These are phyloP conservation scores for Pseudozyma sp. DNA, from an alignment of 1,284 basidiomycete species.

Conservation along the genomic window DNA sequence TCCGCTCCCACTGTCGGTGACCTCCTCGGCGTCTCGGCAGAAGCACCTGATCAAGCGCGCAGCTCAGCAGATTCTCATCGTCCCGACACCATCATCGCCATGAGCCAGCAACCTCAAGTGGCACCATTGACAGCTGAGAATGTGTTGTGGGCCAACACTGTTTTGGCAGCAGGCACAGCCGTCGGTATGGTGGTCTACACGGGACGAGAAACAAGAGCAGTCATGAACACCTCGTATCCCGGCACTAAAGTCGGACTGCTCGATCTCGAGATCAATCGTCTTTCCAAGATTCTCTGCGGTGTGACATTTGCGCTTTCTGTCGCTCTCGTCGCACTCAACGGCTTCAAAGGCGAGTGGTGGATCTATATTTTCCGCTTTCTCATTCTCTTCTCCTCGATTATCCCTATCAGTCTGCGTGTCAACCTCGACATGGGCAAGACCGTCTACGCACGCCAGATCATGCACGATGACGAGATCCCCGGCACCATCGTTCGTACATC, in stretches of 20 bases:
- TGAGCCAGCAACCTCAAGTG: slow-evolving; percentile 61
- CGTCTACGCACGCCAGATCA: slow-evolving; percentile 94
- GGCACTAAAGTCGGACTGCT: slow-evolving; percentile 92
- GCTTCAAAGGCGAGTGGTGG: slow-evolving; percentile 95
- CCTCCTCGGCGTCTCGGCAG: slow-evolving; percentile 25
- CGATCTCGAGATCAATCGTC: slow-evolving; percentile 92
- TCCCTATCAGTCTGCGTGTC: slow-evolving; percentile 97
- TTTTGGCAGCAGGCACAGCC: slow-evolving; percentile 92
- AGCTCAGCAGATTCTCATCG: slow-evolving; percentile 30
- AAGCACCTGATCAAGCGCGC: slow-evolving; percentile 26
- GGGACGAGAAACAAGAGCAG: slow-evolving; percentile 91
- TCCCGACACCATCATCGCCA: slow-evolving; percentile 69
- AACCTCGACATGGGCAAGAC: slow-evolving; percentile 99
- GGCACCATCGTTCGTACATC: slow-evolving; percentile 95
- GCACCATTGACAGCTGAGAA: slow-evolving; percentile 82
- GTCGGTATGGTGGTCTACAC: slow-evolving; percentile 95
- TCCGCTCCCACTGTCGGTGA: slow-evolving; percentile 70
- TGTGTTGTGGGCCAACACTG: slow-evolving; percentile 96
- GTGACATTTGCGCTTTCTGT: slow-evolving; percentile 93
- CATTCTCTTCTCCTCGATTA: slow-evolving; percentile 97
- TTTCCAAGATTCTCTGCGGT: slow-evolving; percentile 96
- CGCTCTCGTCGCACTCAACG: slow-evolving; percentile 92
- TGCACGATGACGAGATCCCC: slow-evolving; percentile 91
- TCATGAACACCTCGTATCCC: slow-evolving; percentile 99
- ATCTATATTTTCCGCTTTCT: slow-evolving; percentile 96